phyloP scores from a whole-genome alignment of 1,284 basidiomycete genomes.

The Golubevia sp. region DNA sequence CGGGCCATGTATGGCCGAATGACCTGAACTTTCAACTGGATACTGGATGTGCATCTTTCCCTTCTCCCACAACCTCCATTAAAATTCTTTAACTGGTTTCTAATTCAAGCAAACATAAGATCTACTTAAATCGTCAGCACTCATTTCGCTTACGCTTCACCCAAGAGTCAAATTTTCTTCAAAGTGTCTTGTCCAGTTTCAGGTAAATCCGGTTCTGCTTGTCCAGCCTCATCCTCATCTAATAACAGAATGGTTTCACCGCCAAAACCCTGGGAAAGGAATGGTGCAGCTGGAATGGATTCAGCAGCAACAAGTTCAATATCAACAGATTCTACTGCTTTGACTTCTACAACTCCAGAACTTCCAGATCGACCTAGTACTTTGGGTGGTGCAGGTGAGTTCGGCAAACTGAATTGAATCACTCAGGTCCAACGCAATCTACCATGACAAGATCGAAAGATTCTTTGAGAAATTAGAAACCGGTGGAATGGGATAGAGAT shows the following conservation, averaged over 20 bases:
- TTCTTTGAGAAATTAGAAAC: no score
- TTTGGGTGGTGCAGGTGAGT: slow-evolving; percentile 7
- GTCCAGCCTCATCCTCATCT: slow-evolving; percentile 2
- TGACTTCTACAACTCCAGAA: slow-evolving; percentile 25
- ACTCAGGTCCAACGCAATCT: no score
- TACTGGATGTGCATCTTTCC: no score
- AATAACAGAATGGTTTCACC: slow-evolving; percentile 43
- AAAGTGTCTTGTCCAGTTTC: background rate
- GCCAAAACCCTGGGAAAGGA: slow-evolving; percentile 58
- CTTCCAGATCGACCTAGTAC: slow-evolving; percentile 53
- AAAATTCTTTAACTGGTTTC: no score
- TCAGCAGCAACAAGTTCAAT: slow-evolving; percentile 4
- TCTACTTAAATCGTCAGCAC: no score
- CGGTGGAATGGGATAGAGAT: no score
- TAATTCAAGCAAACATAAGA: no score
- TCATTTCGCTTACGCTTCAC: no score
- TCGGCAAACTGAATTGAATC: no score
- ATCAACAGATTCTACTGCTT: slow-evolving; percentile 15
- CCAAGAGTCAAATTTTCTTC: background rate
- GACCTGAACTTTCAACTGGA: no score
- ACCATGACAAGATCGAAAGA: slow-evolving; percentile 7
- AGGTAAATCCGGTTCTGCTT: background rate
- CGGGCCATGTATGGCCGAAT: no score
- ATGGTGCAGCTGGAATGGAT: slow-evolving; percentile 30
- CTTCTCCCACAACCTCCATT: no score